These are phyloP conservation scores for Fusarium scirpi DNA, from an alignment of 2,329 filamentous ascomycete genomes.

Conservation along the genomic window DNA sequence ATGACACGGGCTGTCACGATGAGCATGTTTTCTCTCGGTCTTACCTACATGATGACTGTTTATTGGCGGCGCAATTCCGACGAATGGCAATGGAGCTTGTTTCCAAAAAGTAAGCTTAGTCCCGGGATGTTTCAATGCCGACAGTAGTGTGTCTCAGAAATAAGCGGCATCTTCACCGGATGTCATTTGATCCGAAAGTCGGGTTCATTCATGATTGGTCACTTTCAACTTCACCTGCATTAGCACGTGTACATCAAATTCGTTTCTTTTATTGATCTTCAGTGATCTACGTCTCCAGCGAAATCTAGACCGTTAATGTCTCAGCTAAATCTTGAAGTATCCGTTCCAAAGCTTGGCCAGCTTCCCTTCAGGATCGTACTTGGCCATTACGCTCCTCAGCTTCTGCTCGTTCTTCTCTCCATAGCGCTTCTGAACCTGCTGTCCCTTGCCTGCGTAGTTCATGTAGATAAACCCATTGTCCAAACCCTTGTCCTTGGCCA, in stretches of 20 bases:
- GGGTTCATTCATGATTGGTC: not conserved
- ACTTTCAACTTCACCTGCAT: not conserved
- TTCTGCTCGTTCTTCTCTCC: constrained; percentile 54
- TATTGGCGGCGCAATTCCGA: not conserved
- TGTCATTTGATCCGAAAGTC: not conserved
- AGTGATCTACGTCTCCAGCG: not conserved
- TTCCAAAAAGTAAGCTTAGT: not conserved
- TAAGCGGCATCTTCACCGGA: not conserved
- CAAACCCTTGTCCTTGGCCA: constrained; percentile 49
- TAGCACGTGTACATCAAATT: not conserved
- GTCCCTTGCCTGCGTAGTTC: constrained; percentile 59
- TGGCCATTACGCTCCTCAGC: constrained; percentile 48
- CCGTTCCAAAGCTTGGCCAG: constrained; percentile 54
- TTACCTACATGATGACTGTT: not conserved
- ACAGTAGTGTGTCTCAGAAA: not conserved
- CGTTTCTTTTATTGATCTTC: not conserved
- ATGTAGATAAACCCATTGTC: constrained; percentile 57
- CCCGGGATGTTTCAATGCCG: not conserved
- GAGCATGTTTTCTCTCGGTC: not conserved
- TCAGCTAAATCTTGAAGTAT: constrained; percentile 50
- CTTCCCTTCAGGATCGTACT: constrained; percentile 54
- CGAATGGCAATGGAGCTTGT: not conserved
- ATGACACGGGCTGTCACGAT: not conserved
- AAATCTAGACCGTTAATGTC: not conserved
- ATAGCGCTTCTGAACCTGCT: constrained; percentile 57